phyloP scores from a whole-genome alignment of 106 monocot genomes.

The Narthecium ossifragum region DNA sequence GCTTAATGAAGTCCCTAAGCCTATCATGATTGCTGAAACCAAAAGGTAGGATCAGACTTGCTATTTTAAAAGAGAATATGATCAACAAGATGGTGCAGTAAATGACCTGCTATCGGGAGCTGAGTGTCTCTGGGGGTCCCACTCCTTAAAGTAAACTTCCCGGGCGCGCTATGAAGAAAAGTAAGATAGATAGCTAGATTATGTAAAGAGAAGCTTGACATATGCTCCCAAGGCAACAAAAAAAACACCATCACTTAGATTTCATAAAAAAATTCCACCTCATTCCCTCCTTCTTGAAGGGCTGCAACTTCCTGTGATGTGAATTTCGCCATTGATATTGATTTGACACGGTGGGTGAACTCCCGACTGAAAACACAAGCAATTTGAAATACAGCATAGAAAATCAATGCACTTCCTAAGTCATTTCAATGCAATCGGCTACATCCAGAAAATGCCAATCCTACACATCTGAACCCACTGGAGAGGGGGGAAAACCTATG shows the following conservation, averaged over 20 bases:
- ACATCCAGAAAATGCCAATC: too few species aligned
- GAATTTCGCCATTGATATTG: slow-evolving; percentile 95
- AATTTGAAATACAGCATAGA: background rate
- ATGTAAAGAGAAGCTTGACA: background rate
- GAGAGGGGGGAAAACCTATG: background rate
- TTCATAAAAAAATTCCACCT: slow-evolving; percentile 20
- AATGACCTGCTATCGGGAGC: slow-evolving; percentile 82
- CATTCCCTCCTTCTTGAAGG: slow-evolving; percentile 92
- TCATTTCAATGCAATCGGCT: too few species aligned
- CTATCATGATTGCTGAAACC: slow-evolving; percentile 61
- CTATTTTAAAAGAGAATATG: background rate
- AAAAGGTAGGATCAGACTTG: slow-evolving; percentile 4
- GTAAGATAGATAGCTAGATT: too few species aligned
- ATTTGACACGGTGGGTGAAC: slow-evolving; percentile 95
- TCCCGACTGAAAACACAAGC: slow-evolving; percentile 52
- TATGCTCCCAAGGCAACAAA: background rate
- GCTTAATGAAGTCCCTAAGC: slow-evolving; percentile 85
- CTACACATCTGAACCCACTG: too few species aligned
- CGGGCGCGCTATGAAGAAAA: slow-evolving; percentile 45
- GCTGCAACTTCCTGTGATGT: slow-evolving; percentile 83
- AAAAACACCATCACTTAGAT: background rate
- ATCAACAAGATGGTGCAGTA: background rate
- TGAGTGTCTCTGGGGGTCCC: slow-evolving; percentile 70
- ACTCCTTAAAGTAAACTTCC: slow-evolving; percentile 80
- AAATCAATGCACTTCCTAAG: too few species aligned